Percentiles rank a stretch among this genome's conserved stretches.
Evolutionary conservation across 805 yeast species (phyloP).

Genomic region (Metschnikowia drakensbergensis): DNA sequence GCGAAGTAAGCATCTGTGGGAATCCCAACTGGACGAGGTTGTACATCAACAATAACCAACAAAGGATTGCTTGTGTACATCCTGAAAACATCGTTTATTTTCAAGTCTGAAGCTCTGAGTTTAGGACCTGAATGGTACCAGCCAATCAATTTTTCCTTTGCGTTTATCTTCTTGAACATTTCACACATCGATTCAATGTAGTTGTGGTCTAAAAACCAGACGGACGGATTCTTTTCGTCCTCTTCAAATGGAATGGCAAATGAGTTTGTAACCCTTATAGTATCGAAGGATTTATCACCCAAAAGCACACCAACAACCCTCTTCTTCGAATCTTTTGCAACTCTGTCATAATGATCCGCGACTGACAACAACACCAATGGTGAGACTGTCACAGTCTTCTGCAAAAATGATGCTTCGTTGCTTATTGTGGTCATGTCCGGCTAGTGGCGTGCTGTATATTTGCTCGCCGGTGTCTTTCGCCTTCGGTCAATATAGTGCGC

Average conservation of each 20-base stretch:
- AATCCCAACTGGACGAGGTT: constrained; percentile 78
- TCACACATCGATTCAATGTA: constrained; percentile 95
- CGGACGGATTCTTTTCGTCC: constrained; percentile 84
- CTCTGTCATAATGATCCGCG: constrained; percentile 91
- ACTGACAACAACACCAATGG: constrained; percentile 92
- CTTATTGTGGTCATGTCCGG: constrained; percentile 24
- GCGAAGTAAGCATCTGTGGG: constrained; percentile 96
- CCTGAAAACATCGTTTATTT: constrained; percentile 84
- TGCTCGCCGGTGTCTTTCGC: constrained; percentile 8
- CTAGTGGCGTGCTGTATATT: constrained; percentile 2
- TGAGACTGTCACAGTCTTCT: constrained; percentile 79
- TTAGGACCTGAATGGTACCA: constrained; percentile 99
- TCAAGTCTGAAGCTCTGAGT: constrained; percentile 79
- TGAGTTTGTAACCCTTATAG: constrained; percentile 78
- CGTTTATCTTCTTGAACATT: constrained; percentile 96
- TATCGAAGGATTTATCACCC: constrained; percentile 64
- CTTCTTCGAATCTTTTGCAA: constrained; percentile 64
- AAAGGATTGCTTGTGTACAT: constrained; percentile 78
- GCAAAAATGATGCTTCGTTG: constrained; percentile 37
- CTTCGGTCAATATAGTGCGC: constrained; percentile 10
- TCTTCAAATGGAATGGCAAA: constrained; percentile 98
- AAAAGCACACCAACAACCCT: constrained; percentile 92
- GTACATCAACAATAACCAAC: constrained; percentile 85
- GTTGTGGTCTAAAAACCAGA: constrained; percentile 97
- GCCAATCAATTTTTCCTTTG: constrained; percentile 94